Percentiles rank a stretch among this genome's conserved stretches.
These are phyloP conservation scores for Mycena citricolor DNA, from an alignment of 1,284 basidiomycete species.

Conservation along the genomic window DNA sequence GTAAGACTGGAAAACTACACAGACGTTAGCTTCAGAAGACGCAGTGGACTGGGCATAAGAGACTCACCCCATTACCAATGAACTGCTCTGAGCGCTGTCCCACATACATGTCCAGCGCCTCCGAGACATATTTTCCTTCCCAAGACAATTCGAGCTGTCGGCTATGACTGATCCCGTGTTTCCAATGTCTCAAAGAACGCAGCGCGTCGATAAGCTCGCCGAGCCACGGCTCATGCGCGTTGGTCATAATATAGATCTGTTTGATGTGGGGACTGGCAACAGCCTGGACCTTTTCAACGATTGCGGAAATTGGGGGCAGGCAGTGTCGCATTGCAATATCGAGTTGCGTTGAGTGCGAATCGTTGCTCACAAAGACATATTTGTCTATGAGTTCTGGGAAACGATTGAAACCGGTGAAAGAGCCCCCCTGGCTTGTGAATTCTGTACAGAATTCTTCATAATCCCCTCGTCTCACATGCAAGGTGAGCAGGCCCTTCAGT, in stretches of 20 bases:
- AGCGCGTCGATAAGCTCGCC: slow-evolving; percentile 44
- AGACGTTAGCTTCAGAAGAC: no score
- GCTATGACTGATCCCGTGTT: slow-evolving; percentile 43
- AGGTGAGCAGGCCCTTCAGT: slow-evolving; percentile 41
- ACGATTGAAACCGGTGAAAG: slow-evolving; percentile 45
- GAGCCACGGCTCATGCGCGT: slow-evolving; percentile 48
- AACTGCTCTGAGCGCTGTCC: slow-evolving; percentile 50
- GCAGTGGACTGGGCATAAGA: neutral
- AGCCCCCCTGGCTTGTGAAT: slow-evolving; percentile 37
- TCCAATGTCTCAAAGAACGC: slow-evolving; percentile 31
- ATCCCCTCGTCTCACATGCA: slow-evolving; percentile 56
- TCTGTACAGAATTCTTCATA: slow-evolving; percentile 44
- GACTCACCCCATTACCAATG: slow-evolving; percentile 55
- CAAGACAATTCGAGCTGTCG: slow-evolving; percentile 43
- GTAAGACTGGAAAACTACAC: slow-evolving; percentile 57
- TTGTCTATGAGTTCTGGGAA: slow-evolving; percentile 40
- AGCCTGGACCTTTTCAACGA: slow-evolving; percentile 39
- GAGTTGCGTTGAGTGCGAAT: slow-evolving; percentile 22
- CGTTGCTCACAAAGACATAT: slow-evolving; percentile 4
- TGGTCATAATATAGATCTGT: slow-evolving; percentile 56
- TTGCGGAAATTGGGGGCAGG: slow-evolving; percentile 45
- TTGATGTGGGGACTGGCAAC: slow-evolving; percentile 25
- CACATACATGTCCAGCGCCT: slow-evolving; percentile 54
- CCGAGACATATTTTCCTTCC: slow-evolving; percentile 48
- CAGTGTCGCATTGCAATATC: slow-evolving; percentile 48